Evolutionary conservation across 192 early-diverging fungal genomes (phyloP), one percentile per base, ranked within the genome.

Genomic region (Coemansia sp.): DNA sequence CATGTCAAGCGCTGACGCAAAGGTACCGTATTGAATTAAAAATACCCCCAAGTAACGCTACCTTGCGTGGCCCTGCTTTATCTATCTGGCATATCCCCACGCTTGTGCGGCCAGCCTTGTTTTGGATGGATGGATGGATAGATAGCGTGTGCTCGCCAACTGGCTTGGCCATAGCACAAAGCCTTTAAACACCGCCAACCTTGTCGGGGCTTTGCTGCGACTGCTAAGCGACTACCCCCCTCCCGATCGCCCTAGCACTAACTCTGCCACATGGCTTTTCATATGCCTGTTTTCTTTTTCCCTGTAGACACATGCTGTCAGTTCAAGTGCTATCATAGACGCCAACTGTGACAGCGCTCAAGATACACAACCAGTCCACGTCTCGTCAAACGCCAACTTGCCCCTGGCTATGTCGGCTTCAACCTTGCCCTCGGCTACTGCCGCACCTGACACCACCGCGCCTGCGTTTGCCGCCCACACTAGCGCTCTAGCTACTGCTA

Each of bases 11-110:
- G 60, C 68, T 14, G 77, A 74, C 31, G 23, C 64, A 74, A 70
- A 73, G 71, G 77, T 79, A 79, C 61, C 50, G 61, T 63, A 57
- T 31, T 16, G 18, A 16, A 24, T 35, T 24, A 7, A 39, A n/a
- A n/a, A n/a, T n/a, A n/a, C n/a, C n/a, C n/a, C n/a, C n/a, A n/a
- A n/a, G n/a, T n/a, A n/a, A n/a, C n/a, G n/a, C n/a, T n/a, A n/a
- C n/a, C n/a, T n/a, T n/a, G n/a, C n/a, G n/a, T n/a, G n/a, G 51
- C 51, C 26, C 51, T 31, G 48, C 48, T 51, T 51, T 51, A 26
- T 51, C 9, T 24, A 51, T 51, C 48, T 24, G 13, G 48, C 48
- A 51, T 14, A 33, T 28, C 51, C 51, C 51, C 51, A 31, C 51
- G 51, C 51, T 55, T 55, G 14, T 6, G 31, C 24, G 7, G 14